Evolutionary conservation across 2,329 filamentous ascomycete species (phyloP), one percentile per base, ranked within the genome.

Genomic region (Arthrobotrys sinensis): DNA sequence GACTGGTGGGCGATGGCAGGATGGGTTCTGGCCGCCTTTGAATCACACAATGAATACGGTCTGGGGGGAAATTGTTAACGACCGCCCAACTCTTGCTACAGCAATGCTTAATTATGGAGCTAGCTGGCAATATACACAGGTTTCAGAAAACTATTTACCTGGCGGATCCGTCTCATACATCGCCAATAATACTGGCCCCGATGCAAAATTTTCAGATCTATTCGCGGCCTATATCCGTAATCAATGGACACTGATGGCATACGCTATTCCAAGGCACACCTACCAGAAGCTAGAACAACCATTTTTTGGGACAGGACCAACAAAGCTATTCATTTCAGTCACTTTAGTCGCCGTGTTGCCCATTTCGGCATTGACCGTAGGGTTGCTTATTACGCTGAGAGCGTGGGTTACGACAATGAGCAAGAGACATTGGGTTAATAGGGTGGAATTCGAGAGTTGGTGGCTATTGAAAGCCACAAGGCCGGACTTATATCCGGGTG

Each of bases 81-180:
- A 24, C 45, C 45, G 45, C 19, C 45, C 45, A 16, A 48, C 45
- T 10, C 45, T 48, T 48, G 45, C 45, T 10, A 48, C 45, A 14
- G 45, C 19, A 10, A 48, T 48, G 45, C 45, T 48, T 14, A 48
- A 48, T 48, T 48, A 48, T n/a, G 45, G 45, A 10, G 45, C 45
- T 3, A 48, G 45, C 19, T 48, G 45, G 45, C 45, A 48, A 48
- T 48, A 24, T 5, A 48, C 5, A 1, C 45, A 8, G 10, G 45
- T 48, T 48, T 48, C 45, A 6, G 45, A 48, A 24, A 48, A 48
- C 7, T 48, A n/a, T 24, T 24, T 48, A n/a, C 45, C 45, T 4
- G 45, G 45, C 24, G 45, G 45, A 24, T 48, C 45, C 7, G 45
- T 48, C 45, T 48, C 45, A 24, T 48, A 48, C 19, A 48, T 48